Percentiles rank a stretch among this genome's conserved stretches.
Conservation (phyloP, 1,139 yeast genomes). For the Petasospora rhodanensis region DNA sequence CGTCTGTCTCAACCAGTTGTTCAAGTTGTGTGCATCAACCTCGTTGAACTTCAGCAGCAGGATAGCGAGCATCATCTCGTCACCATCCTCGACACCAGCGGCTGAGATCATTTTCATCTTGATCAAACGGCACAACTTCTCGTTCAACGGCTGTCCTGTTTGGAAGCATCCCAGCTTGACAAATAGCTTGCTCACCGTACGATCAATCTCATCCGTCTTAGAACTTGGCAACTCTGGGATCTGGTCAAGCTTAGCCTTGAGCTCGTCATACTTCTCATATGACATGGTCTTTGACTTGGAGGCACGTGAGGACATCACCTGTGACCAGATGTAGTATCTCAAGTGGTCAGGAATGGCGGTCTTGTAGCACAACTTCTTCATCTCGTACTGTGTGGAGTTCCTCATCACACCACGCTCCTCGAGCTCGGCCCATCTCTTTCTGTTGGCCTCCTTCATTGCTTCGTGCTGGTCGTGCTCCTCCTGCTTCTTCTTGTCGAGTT, state of each 20-base stretch:
- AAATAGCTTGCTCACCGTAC: slow-evolving; percentile 22
- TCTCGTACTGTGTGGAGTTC: slow-evolving; percentile 33
- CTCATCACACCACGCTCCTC: slow-evolving; percentile 38
- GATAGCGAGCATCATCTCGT: slow-evolving; percentile 22
- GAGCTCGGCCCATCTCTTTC: slow-evolving; percentile 33
- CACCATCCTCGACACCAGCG: slow-evolving; percentile 22
- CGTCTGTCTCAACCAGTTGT: slow-evolving; percentile 27
- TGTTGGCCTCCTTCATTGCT: slow-evolving; percentile 30
- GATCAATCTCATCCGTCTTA: slow-evolving; percentile 24
- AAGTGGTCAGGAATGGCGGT: slow-evolving; percentile 32
- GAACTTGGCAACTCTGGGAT: slow-evolving; percentile 19
- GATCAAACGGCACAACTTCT: slow-evolving; percentile 26
- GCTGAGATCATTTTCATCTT: slow-evolving; percentile 24
- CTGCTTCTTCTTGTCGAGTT: slow-evolving; percentile 39
- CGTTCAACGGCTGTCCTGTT: slow-evolving; percentile 11
- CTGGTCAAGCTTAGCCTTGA: slow-evolving; percentile 15
- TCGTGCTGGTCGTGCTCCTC: slow-evolving; percentile 28
- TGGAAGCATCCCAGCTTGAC: slow-evolving; percentile 26
- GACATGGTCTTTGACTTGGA: slow-evolving; percentile 22
- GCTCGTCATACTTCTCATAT: slow-evolving; percentile 27
- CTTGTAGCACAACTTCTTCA: slow-evolving; percentile 39
- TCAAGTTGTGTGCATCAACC: slow-evolving; percentile 22
- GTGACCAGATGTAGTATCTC: slow-evolving; percentile 31
- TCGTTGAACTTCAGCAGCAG: slow-evolving; percentile 22
- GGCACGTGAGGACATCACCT: slow-evolving; percentile 20